Base-by-base conservation (phyloP, 2,329 filamentous ascomycete genomes). In the Lecanicillium sp. region DNA sequence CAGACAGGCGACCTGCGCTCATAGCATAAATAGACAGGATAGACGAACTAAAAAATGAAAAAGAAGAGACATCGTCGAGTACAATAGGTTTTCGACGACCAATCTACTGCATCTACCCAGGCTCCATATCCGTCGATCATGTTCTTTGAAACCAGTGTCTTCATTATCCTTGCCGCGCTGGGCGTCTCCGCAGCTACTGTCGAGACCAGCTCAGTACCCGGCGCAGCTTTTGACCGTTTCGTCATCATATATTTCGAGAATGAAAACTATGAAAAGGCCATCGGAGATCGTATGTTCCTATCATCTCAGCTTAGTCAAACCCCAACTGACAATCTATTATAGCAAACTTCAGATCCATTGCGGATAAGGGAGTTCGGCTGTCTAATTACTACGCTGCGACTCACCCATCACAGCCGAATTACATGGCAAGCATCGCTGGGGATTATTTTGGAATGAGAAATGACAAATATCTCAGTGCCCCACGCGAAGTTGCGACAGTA, bases 211-310 rank as follows among this genome's bases (percentile, higher is more conserved):
- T 28, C 17, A 15, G 39, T 41, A 29, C 36, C 33, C 16, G 39
- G 39, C 16, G 31, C 31, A 14, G 76, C 70, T 0, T 89, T 88
- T 53, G 73, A 87, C 54, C 77, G 84, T 13, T 78, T 85, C 45
- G 77, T 79, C 34, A 73, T 78, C 37, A 78, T 89, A 55, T 88
- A 83, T 81, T 69, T 87, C 33, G 84, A 88, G 64, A 89, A 88
- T 55, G 83, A 79, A 33, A 73, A 79, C 56, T 88, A 75, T 46
- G 69, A 75, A 32, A 73, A 78, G 50, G 79, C 83, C 3, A 66
- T 68, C 30, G 72, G 68, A 4, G 80, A 88, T 54, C 69, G 71
- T 75, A 48, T 52, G 71, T 63, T 16, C 3, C 9, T 4, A 15
- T 16, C 13, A 18, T n/a, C 29, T 16, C 9, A 6, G 3, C 15